Percentiles rank a stretch among this genome's conserved stretches.
phyloP scores from a whole-genome alignment of 2,329 filamentous ascomycete genomes.

The Nemania abortiva region DNA sequence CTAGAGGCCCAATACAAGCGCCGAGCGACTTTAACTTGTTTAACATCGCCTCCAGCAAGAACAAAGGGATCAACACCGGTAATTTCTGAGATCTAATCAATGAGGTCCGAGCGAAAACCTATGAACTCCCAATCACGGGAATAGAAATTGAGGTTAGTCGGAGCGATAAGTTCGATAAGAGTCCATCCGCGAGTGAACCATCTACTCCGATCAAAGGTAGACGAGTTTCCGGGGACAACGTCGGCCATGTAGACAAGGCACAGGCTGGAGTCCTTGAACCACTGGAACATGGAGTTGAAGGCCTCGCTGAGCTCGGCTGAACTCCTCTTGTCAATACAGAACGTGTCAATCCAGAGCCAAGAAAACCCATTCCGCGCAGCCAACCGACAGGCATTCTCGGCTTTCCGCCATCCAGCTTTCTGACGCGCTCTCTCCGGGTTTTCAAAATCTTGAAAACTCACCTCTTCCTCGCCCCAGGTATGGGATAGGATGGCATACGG shows the following conservation, averaged over 20 bases:
- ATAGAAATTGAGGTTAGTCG: conserved; percentile 1
- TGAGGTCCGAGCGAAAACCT: conserved; percentile 4
- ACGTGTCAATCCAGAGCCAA: not conserved
- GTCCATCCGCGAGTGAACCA: conserved; percentile 4
- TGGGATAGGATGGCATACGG: conserved; percentile 28
- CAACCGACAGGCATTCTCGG: not conserved
- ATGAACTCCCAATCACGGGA: conserved; percentile 16
- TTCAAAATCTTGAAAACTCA: not conserved
- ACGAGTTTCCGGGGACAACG: not conserved
- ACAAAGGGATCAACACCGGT: conserved; percentile 24
- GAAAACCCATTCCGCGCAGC: not conserved
- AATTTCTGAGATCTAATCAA: conserved; percentile 1
- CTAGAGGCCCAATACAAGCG: conserved; percentile 40
- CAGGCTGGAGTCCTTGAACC: not conserved
- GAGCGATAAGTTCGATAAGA: not conserved
- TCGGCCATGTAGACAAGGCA: not conserved
- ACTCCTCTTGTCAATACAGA: not conserved
- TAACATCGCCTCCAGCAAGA: conserved; percentile 8
- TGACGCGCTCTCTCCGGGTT: too few species aligned
- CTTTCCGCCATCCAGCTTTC: too few species aligned
- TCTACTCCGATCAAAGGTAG: not conserved
- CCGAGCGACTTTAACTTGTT: conserved; percentile 16
- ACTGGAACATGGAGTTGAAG: not conserved
- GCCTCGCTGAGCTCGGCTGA: not conserved
- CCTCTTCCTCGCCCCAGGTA: conserved; percentile 23